Conservation (phyloP, 2,329 filamentous ascomycete species). For the Teratosphaeria pseudoeucalypti region DNA sequence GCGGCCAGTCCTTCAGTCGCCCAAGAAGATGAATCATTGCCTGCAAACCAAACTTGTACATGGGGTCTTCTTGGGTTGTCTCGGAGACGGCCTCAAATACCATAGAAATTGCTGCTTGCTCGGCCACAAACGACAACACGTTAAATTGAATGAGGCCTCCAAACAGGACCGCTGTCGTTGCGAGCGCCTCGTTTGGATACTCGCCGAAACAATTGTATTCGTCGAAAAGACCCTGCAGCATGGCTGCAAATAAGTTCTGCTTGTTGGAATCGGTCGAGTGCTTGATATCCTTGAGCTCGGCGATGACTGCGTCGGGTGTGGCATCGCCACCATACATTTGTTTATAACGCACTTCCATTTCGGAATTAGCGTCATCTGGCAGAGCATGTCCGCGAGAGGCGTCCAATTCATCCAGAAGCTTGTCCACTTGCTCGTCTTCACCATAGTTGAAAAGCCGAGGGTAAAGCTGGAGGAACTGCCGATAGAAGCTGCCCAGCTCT, state of each 20-base stretch:
- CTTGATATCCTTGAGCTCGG: conserved; percentile 77
- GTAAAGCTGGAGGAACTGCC: conserved; percentile 83
- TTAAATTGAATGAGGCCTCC: conserved; percentile 82
- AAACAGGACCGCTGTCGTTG: conserved; percentile 91
- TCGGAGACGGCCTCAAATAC: conserved; percentile 93
- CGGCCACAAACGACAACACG: conserved; percentile 76
- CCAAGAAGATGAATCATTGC: conserved; percentile 80
- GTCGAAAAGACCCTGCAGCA: conserved; percentile 96
- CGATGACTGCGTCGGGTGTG: conserved; percentile 75
- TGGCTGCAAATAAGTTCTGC: conserved; percentile 93
- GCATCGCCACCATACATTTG: conserved; percentile 93
- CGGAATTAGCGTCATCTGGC: conserved; percentile 65
- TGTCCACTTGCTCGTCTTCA: conserved; percentile 64
- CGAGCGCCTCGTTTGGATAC: conserved; percentile 90
- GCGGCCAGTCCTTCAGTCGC: conserved; percentile 86
- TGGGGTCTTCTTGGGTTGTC: conserved; percentile 69
- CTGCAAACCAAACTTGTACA: conserved; percentile 98
- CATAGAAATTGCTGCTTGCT: conserved; percentile 93
- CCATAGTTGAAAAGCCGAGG: conserved; percentile 94
- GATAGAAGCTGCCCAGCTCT: conserved; percentile 67
- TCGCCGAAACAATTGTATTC: conserved; percentile 93
- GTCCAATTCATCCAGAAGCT: conserved; percentile 60
- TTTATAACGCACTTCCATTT: conserved; percentile 97
- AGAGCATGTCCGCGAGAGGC: conserved; percentile 51
- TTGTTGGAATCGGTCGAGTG: conserved; percentile 71